phyloP scores from a whole-genome alignment of 345 rosid species.

The Corchorus olitorius region DNA sequence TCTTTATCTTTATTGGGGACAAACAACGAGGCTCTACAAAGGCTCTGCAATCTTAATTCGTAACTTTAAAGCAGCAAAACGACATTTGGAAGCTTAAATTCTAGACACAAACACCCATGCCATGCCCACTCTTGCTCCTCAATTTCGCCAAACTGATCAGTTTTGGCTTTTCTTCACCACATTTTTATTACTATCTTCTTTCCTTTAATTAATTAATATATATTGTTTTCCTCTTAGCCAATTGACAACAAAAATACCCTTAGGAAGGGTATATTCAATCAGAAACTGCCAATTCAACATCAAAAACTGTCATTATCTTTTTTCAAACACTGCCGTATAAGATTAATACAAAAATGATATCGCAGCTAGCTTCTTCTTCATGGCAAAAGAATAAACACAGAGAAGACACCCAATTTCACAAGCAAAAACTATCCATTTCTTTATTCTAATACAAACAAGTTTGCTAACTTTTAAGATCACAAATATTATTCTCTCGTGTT shows the following conservation, averaged over 20 bases:
- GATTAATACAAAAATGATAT: background rate
- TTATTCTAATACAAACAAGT: constrained; percentile 35
- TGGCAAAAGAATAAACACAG: constrained; percentile 27
- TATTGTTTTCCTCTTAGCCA: background rate
- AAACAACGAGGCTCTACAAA: background rate
- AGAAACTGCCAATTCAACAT: constrained; percentile 11
- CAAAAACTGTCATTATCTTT: constrained; percentile 20
- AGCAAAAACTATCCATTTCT: constrained; percentile 25
- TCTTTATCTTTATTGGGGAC: background rate
- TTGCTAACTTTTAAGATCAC: constrained; percentile 45
- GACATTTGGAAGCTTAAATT: constrained; percentile 21
- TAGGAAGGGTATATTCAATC: background rate
- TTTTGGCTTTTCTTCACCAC: background rate
- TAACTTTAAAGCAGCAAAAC: background rate
- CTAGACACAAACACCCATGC: constrained; percentile 9
- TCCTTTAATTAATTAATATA: background rate
- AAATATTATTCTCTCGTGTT: constrained; percentile 32
- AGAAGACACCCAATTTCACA: constrained; percentile 1
- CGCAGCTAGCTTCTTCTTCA: constrained; percentile 23
- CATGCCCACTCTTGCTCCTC: background rate
- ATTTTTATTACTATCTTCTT: background rate
- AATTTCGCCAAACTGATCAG: background rate
- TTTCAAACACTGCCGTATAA: constrained; percentile 28
- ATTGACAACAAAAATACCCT: background rate
- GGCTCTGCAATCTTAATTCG: background rate